Evolutionary conservation across 768 basidiomycete species (phyloP), one percentile per base, ranked within the genome.

Genomic region (Agaricus sinodeliciosus): DNA sequence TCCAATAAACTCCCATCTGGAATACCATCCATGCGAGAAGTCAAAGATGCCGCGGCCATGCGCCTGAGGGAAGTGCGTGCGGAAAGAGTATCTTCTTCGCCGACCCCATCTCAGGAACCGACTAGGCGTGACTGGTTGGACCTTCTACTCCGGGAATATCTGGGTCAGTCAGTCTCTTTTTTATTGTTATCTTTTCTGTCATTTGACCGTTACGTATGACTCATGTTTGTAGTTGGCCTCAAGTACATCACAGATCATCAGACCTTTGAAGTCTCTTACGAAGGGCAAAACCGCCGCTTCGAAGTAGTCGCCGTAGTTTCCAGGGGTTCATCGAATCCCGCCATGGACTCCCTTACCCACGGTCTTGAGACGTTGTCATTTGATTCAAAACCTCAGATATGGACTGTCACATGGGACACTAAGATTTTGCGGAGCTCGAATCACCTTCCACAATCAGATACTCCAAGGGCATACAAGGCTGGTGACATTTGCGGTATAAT

Each of bases 341-440:
- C 65, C 55, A 51, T 48, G 15, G 49, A 64, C 2, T 63, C 69
- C 16, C 63, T 86, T 3, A 63, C 74, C 37, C 59, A 65, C 36
- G 65, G 68, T 34, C 60, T 89, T 9, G 51, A 70, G 40, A 65
- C 66, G 0, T 65, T 90, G 34, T 75, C 76, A 22, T 57, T 87
- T 19, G 60, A 65, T 48, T 44, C 70, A 15, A 44, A 61, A 9
- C 63, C 72, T 4, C 67, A 66, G 54, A 64, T 87, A 35, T 90
- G 84, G 83, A 74, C 72, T 3, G 75, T 78, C 15, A 76, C 74
- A 43, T 92, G 89, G 90, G 84, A 90, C 60, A 80, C 82, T 6
- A 65, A 63, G 12, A 76, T 90, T 16, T 58, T 69, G 25, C 69
- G 84, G 43, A 56, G 65, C 44, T 69, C 65, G 43, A 68, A 65